Percentiles rank a stretch among this genome's conserved stretches.
Evolutionary conservation across 2,329 filamentous ascomycete genomes (phyloP).

Genomic region (Fusarium pseudograminearum): DNA sequence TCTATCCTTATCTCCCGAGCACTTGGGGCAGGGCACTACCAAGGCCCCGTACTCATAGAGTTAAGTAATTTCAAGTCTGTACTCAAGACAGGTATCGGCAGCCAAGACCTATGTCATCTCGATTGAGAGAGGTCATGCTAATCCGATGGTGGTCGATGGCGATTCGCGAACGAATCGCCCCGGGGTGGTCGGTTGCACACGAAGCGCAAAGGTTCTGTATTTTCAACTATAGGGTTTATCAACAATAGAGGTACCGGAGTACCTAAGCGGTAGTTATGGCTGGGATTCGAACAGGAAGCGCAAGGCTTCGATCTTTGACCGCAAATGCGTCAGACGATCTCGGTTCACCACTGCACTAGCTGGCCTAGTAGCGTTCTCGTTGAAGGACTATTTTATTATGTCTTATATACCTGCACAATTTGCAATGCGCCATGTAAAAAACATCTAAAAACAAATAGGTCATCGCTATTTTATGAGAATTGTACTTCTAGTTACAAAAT

Average conservation of each 20-base stretch:
- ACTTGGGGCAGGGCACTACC: conserved; percentile 32
- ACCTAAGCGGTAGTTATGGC: conserved; percentile 27
- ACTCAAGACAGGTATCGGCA: neutral
- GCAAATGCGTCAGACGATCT: neutral
- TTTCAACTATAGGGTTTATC: neutral
- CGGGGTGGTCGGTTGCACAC: neutral
- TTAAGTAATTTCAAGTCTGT: neutral
- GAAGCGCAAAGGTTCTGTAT: neutral
- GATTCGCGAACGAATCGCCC: no score
- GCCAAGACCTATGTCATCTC: no score
- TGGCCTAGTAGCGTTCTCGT: conserved; percentile 10
- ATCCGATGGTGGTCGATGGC: neutral
- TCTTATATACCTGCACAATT: neutral
- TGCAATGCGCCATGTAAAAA: neutral
- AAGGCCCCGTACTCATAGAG: neutral
- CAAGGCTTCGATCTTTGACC: no score
- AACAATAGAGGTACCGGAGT: conserved; percentile 3
- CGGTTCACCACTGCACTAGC: neutral
- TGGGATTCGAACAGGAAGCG: conserved; percentile 24
- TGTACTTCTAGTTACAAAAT: neutral
- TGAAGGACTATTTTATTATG: rapidly evolving
- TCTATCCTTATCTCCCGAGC: conserved; percentile 3
- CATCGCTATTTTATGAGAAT: no score
- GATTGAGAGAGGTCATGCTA: no score
- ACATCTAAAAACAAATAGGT: neutral